A percentile compares a stretch with the other conserved stretches of the same genome.
Conservation (phyloP, 108 stramenopile genomes). For the Aurantiochytrium sp. region DNA sequence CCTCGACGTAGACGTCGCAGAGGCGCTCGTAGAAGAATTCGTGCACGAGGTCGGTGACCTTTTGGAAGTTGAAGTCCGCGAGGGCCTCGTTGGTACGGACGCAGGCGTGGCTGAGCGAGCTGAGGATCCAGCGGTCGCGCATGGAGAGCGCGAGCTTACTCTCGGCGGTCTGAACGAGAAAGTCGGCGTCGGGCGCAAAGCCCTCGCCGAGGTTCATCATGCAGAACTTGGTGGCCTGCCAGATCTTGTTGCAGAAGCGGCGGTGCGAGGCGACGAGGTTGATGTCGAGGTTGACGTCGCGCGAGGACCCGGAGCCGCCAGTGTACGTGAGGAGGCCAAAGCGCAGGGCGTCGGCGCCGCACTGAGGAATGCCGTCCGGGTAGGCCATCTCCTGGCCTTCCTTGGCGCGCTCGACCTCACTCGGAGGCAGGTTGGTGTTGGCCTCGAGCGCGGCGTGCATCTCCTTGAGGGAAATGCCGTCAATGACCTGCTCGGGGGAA, state of each 20-base stretch:
- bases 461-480: constrained; percentile 78
- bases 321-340: constrained; percentile 96
- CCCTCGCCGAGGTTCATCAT: constrained; percentile 57
- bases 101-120: constrained; percentile 73
- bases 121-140: constrained; percentile 85
- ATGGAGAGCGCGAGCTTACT: constrained; percentile 52
- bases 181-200: neutral
- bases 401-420: constrained; percentile 89
- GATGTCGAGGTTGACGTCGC: constrained; percentile 97
- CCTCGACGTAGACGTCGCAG: constrained; percentile 92
- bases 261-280: constrained; percentile 94
- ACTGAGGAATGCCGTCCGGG: constrained; percentile 96
- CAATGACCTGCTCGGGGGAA: constrained; percentile 93
- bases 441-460: constrained; percentile 77
- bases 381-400: constrained; percentile 85
- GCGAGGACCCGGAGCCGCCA: constrained; percentile 69
- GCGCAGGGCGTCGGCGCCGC: constrained; percentile 95
- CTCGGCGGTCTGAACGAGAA: neutral
- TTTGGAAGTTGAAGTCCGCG: constrained; percentile 75
- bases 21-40: constrained; percentile 88
- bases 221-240: constrained; percentile 89
- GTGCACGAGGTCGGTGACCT: constrained; percentile 77
- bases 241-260: constrained; percentile 98
- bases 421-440: constrained; percentile 82
- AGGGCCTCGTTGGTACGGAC: constrained; percentile 70